Evolutionary conservation across 495 filamentous ascomycete species (phyloP), one percentile per base, ranked within the genome.

Genomic region (Xylaria grammica): DNA sequence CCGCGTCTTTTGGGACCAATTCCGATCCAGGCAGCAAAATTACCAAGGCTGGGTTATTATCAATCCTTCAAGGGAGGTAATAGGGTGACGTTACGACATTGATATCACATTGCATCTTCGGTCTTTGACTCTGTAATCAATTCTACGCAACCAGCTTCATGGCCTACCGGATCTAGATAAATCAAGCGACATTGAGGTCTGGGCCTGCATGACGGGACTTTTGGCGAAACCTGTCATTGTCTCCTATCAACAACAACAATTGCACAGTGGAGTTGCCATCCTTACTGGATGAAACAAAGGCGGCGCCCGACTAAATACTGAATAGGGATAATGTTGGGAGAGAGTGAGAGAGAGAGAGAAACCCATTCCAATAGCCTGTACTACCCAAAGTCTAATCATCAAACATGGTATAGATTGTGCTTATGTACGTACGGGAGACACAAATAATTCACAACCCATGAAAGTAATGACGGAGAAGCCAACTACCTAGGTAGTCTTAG

Each of bases 131-230:
- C n/a, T 20, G 56, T 34, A 46, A 48, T 44, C 5, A 27, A 46
- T 17, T 45, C 24, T 13, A 24, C 42, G 42, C 56, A 36, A 48
- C 19, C n/a, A 40, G 34, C 42, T 6, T 9, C 27, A 17, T 32
- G 38, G 19, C 42, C 42, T 46, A 36, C 56, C 56, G 29, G 42
- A 59, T 59, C 56, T 11, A 59, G 56, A n/a, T 17, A 59, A 36
- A 48, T 24, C 54, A 57, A 42, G 54, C 54, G 54, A 57, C 36
- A 26, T 32, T 42, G 20, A 59, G 56, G 56, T 42, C 56, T 20
- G 22, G 40, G n/a, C 42, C 42, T 48, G 29, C 56, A 59, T 46
- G 19, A 40, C 42, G n/a, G 27, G 29, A 42, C 40, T 36, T 59
- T 48, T 59, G 40, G 56, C 56, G 42, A 57, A 29, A 57, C 54